Conservation (phyloP, 1,284 basidiomycete species). For the Fistulinella cinereoalba region DNA sequence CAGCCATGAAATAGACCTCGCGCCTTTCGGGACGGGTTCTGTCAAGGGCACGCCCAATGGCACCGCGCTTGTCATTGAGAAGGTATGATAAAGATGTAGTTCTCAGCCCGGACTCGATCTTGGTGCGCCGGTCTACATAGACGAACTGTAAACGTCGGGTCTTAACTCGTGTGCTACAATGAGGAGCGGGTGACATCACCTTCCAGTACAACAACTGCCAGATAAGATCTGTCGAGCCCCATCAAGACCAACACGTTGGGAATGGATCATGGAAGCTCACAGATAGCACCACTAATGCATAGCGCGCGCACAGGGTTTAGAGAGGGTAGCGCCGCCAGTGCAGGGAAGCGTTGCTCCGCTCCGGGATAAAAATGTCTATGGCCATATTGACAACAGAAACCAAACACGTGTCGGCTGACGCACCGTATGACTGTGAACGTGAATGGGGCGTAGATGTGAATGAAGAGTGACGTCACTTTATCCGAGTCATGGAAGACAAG, state of each 20-base stretch:
- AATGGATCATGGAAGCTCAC: conserved; percentile 42
- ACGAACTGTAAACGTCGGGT: conserved; percentile 56
- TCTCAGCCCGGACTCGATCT: conserved; percentile 84
- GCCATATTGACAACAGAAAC: conserved; percentile 7
- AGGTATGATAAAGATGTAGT: conserved; percentile 84
- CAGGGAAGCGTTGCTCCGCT: conserved; percentile 77
- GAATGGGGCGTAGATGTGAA: conserved; percentile 87
- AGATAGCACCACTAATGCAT: conserved; percentile 68
- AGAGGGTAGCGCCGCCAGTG: conserved; percentile 61
- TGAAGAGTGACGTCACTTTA: conserved; percentile 88
- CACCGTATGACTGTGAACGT: conserved; percentile 87
- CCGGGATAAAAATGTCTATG: conserved; percentile 80
- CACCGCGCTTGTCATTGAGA: conserved; percentile 80
- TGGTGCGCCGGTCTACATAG: conserved; percentile 76
- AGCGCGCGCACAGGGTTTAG: conserved; percentile 63
- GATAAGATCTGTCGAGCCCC: conserved; percentile 57
- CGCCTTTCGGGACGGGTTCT: conserved; percentile 60
- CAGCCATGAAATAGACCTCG: conserved; percentile 75
- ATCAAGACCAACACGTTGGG: conserved; percentile 14
- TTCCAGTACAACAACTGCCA: conserved; percentile 94
- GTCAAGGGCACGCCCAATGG: conserved; percentile 71
- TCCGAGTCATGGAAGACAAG: conserved; percentile 95
- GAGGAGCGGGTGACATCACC: conserved; percentile 37
- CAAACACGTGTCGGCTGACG: conserved; percentile 17
- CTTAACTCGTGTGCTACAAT: conserved; percentile 3